These are phyloP conservation scores for Sordariomycetes sp. DNA, from an alignment of 2,329 filamentous ascomycete genomes.

Conservation along the genomic window DNA sequence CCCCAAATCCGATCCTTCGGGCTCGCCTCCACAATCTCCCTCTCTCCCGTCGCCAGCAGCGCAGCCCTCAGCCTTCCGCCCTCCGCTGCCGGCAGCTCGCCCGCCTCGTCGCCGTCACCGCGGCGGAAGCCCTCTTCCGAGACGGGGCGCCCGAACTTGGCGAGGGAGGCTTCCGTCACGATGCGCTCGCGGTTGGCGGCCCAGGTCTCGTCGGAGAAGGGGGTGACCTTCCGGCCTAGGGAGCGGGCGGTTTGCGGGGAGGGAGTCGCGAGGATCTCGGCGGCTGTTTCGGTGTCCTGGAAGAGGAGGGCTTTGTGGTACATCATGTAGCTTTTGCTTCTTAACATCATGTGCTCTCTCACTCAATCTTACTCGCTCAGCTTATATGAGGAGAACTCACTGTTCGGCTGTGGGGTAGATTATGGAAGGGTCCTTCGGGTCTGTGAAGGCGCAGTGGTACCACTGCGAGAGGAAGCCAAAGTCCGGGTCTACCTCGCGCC, in stretches of 20 bases:
- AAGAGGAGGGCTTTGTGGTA: slow-evolving; percentile 41
- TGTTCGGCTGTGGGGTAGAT: slow-evolving; percentile 42
- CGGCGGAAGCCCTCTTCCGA: slow-evolving; percentile 15
- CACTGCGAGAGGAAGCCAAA: slow-evolving; percentile 54
- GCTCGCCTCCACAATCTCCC: slow-evolving; percentile 52
- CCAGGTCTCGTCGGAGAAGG: slow-evolving; percentile 44
- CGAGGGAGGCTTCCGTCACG: slow-evolving; percentile 44
- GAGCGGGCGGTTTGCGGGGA: slow-evolving; percentile 36
- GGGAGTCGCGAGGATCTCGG: slow-evolving; percentile 33
- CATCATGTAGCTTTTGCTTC: slow-evolving; percentile 39
- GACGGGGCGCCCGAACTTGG: slow-evolving; percentile 45
- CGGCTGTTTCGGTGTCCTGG: slow-evolving; percentile 28
- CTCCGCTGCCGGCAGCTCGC: neutral
- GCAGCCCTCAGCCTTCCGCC: slow-evolving; percentile 29
- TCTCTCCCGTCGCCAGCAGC: slow-evolving; percentile 47
- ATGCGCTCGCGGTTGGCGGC: slow-evolving; percentile 36
- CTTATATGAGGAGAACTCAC: slow-evolving; percentile 15
- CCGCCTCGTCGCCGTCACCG: slow-evolving; percentile 10
- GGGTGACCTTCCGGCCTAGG: slow-evolving; percentile 42
- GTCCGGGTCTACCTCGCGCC: slow-evolving; percentile 30
- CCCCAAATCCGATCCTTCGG: slow-evolving; percentile 56
- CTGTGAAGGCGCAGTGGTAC: slow-evolving; percentile 40
- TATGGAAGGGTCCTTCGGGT: slow-evolving; percentile 20
- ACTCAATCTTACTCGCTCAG: neutral
- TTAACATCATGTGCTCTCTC: neutral